Percentiles rank a stretch among this genome's conserved stretches.
These are phyloP conservation scores for Dendryphion nanum DNA, from an alignment of 2,329 filamentous ascomycete genomes.

Conservation along the genomic window DNA sequence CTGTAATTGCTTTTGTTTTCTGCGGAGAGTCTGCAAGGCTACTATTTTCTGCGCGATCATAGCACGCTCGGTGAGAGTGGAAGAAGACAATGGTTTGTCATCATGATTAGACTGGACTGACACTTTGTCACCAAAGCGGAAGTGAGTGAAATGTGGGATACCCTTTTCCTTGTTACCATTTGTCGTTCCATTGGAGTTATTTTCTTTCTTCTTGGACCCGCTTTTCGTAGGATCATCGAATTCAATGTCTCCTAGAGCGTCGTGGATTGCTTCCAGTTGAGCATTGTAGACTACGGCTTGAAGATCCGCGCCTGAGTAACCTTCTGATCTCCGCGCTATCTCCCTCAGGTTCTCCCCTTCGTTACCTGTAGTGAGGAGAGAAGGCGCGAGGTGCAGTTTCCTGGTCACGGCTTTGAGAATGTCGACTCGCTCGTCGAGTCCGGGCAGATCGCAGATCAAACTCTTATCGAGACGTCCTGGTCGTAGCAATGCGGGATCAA, in stretches of 20 bases:
- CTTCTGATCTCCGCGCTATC: constrained; percentile 76
- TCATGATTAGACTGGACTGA: constrained; percentile 35
- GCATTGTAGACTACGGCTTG: constrained; percentile 96
- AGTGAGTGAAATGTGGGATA: constrained; percentile 56
- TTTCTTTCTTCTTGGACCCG: constrained; percentile 34
- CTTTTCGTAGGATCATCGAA: constrained; percentile 25
- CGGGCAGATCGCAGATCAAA: constrained; percentile 85
- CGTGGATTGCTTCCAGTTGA: constrained; percentile 94
- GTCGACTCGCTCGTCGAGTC: constrained; percentile 76
- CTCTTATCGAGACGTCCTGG: constrained; percentile 94
- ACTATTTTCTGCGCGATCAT: constrained; percentile 79
- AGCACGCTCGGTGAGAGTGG: constrained; percentile 71
- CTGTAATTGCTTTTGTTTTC: constrained; percentile 57
- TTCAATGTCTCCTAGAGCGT: constrained; percentile 68
- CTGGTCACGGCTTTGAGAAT: constrained; percentile 82
- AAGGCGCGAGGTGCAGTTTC: constrained; percentile 71
- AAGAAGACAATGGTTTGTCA: constrained; percentile 47
- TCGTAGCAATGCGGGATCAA: constrained; percentile 87
- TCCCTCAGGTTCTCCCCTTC: constrained; percentile 56
- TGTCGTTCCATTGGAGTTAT: constrained; percentile 9
- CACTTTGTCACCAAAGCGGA: constrained; percentile 68
- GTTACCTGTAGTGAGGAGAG: constrained; percentile 53
- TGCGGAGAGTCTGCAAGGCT: constrained; percentile 70
- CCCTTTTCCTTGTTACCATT: constrained; percentile 18
- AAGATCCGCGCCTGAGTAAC: constrained; percentile 90